phyloP scores from a whole-genome alignment of 495 filamentous ascomycete species.

The Penicillium cataractarum region DNA sequence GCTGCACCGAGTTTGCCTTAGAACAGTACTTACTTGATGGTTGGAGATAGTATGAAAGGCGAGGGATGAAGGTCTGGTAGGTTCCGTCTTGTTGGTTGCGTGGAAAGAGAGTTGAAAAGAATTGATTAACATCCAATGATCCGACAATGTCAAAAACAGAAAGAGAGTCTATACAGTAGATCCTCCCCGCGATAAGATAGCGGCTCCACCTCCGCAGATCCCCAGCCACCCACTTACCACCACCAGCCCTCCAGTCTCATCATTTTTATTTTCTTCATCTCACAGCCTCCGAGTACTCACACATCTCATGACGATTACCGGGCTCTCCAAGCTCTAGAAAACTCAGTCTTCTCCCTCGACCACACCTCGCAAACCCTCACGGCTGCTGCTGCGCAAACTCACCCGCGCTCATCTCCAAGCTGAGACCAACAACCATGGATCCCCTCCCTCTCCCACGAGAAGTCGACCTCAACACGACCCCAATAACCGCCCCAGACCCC shows the following conservation, averaged over 20 bases:
- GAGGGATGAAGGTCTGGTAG: too few species aligned
- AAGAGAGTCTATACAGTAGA: not conserved
- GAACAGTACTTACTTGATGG: not conserved
- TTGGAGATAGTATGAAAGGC: not conserved
- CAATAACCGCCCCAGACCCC: not conserved
- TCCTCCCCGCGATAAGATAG: not conserved
- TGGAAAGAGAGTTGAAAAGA: not conserved
- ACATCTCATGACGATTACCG: too few species aligned
- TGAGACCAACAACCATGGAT: conserved; percentile 7
- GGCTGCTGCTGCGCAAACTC: not conserved
- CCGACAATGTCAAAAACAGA: too few species aligned
- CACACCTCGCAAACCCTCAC: not conserved
- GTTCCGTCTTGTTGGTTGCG: too few species aligned
- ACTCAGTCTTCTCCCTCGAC: not conserved
- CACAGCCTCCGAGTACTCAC: not conserved
- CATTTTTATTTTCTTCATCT: not conserved
- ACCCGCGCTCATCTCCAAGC: not conserved
- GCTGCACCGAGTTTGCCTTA: not conserved
- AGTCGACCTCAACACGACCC: conserved; percentile 8
- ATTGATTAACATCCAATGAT: too few species aligned
- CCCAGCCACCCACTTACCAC: conserved; percentile 4
- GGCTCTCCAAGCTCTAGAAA: not conserved
- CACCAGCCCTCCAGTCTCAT: conserved; percentile 3
- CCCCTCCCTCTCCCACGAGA: conserved; percentile 10
- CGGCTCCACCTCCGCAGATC: conserved; percentile 8